phyloP scores from a whole-genome alignment of 257 asterid species.

The Solanum gandarillasii region DNA sequence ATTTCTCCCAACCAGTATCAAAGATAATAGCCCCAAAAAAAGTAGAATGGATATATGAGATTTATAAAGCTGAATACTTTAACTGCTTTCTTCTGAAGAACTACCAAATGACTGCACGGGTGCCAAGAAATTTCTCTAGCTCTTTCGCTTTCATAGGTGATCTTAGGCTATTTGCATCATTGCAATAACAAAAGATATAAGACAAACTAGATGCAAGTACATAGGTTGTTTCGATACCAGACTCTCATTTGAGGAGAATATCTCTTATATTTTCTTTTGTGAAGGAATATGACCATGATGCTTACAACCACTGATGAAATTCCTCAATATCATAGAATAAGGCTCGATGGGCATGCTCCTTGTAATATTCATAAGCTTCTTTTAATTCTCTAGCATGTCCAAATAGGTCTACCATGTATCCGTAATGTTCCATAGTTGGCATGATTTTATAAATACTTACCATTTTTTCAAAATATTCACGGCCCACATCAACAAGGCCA shows the following conservation, averaged over 20 bases:
- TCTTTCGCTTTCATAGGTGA: no score
- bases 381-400: slow-evolving; percentile 57
- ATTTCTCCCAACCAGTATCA: no score
- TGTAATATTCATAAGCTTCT: slow-evolving; percentile 51
- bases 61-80: not conserved
- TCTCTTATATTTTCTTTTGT: slow-evolving; percentile 26
- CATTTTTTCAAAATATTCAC: no score
- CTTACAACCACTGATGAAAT: slow-evolving; percentile 57
- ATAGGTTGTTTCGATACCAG: slow-evolving; percentile 53
- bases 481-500: no score
- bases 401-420: slow-evolving; percentile 68
- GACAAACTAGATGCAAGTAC: slow-evolving; percentile 40
- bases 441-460: no score
- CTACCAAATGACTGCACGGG: no score
- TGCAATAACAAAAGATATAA: slow-evolving; percentile 14
- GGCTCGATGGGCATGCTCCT: slow-evolving; percentile 54
- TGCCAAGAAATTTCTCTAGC: no score
- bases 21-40: no score
- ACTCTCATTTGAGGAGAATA: slow-evolving; percentile 38
- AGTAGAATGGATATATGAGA: no score
- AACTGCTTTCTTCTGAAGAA: not conserved
- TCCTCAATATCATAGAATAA: slow-evolving; percentile 50
- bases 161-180: no score
- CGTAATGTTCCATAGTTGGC: no score
- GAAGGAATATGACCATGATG: slow-evolving; percentile 25